Evolutionary conservation across 176 grass and related monocot genomes (phyloP), one percentile per base, ranked within the genome.

Genomic region (Oryza glaberrima): DNA sequence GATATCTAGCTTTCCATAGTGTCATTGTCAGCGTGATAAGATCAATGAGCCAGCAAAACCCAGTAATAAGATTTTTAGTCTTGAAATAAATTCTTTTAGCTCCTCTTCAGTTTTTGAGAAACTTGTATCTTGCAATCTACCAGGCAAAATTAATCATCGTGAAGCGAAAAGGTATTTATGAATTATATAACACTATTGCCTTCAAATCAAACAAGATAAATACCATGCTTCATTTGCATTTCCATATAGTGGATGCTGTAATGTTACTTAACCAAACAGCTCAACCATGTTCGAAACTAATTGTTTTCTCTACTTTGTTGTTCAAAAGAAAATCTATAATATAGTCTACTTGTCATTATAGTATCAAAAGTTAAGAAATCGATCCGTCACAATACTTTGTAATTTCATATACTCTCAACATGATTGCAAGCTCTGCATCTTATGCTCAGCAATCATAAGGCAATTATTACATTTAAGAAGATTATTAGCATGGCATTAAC

Each of bases 1-100:
- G 75, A 83, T 87, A 44, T 38, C 20, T 83, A 68, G 28, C 11
- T 64, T 84, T 32, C 68, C 48, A 79, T 11, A 68, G 67, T 25
- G 47, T 75, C 36, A 25, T 68, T 23, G 2, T 67, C 35, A 56
- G 20, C 8, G 35, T 64, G 10, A 72, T 77, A 67, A 14, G 25
- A 86, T 58, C 20, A 54, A 69, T 61, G 45, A 83, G 34, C 5
- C 14, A 22, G 4, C 70, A 65, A 30, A 54, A 76, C 65, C 83
- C 0, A 70, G 54, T 52, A 19, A 13, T 45, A 34, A 72, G 3
- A 16, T 54, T 46, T 66, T 36, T 4, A 36, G 9, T 47, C 32
- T 78, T 60, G 10, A 44, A 65, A 72, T 64, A 65, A 4, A 70
- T 15, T 58, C 13, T 81, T 72, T 26, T 25, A 54, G 60, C 51